A percentile compares a stretch with the other conserved stretches of the same genome.
phyloP scores from a whole-genome alignment of 805 yeast genomes.

The Sugiyamaella floridensis region DNA sequence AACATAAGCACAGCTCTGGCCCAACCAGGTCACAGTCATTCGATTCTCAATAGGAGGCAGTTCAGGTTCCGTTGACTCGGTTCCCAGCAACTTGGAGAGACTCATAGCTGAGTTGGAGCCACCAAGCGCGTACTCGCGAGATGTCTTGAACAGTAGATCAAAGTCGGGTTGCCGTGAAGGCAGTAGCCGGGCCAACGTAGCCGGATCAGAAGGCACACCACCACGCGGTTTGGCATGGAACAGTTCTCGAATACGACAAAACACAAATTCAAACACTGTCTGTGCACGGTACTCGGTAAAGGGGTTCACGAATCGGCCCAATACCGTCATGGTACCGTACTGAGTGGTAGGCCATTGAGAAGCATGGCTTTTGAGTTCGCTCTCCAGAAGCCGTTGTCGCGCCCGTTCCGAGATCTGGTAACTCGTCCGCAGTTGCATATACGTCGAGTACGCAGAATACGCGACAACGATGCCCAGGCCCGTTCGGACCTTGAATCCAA shows the following conservation, averaged over 20 bases:
- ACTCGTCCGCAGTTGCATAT: constrained; percentile 49
- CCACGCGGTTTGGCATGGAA: constrained; percentile 56
- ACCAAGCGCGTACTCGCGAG: constrained; percentile 9
- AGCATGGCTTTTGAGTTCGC: constrained; percentile 4
- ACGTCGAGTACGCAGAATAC: constrained; percentile 61
- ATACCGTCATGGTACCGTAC: constrained; percentile 45
- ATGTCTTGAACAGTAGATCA: constrained; percentile 34
- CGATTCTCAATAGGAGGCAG: constrained; percentile 27
- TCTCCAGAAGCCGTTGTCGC: constrained; percentile 22
- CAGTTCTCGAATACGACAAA: constrained; percentile 64
- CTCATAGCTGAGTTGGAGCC: neutral
- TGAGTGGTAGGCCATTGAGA: constrained; percentile 22
- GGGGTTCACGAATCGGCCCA: constrained; percentile 85
- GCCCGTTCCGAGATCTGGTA: constrained; percentile 45
- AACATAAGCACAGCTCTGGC: constrained; percentile 79
- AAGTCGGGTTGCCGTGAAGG: constrained; percentile 56
- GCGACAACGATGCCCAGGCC: constrained; percentile 29
- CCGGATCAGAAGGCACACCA: constrained; percentile 44
- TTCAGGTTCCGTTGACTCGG: neutral
- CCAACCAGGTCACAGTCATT: constrained; percentile 80
- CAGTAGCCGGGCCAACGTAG: constrained; percentile 47
- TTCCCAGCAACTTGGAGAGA: neutral
- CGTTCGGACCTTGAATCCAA: constrained; percentile 2
- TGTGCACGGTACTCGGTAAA: constrained; percentile 86
- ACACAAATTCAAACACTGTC: constrained; percentile 76